phyloP scores from a whole-genome alignment of 75 land plant genomes.

The Cryptomeria japonica region DNA sequence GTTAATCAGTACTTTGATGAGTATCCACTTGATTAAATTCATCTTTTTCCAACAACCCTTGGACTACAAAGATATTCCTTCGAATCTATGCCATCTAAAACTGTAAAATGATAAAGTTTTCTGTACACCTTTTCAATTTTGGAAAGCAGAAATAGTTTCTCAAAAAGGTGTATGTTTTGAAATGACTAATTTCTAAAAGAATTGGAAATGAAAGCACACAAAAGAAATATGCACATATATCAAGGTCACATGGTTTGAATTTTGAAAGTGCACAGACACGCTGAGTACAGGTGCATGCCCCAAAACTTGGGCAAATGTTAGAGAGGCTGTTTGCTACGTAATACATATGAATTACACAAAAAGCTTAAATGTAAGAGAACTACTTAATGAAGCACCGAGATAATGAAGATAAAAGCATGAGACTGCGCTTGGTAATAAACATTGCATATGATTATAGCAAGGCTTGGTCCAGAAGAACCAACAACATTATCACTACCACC shows the following conservation, averaged over 20 bases:
- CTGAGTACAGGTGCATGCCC: background rate
- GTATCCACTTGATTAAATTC: background rate
- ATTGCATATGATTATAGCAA: background rate
- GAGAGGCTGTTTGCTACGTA: background rate
- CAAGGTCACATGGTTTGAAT: background rate
- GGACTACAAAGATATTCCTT: background rate
- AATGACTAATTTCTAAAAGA: background rate
- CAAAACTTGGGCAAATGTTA: background rate
- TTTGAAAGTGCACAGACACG: background rate
- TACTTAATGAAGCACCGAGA: background rate
- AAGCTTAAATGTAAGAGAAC: background rate
- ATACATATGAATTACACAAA: background rate
- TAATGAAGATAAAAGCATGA: background rate
- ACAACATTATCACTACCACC: too few relatives aligned
- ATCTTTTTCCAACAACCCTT: background rate
- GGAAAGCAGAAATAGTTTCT: background rate
- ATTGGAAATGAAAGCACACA: background rate
- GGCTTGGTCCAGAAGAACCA: background rate
- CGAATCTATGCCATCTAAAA: background rate
- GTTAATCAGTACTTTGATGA: background rate
- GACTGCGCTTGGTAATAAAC: background rate
- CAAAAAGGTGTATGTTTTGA: background rate
- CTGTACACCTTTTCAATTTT: background rate
- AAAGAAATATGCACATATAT: background rate
- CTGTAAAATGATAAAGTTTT: background rate